Percentiles rank a stretch among this genome's conserved stretches.
These are phyloP conservation scores for Knoxia roxburghii DNA, from an alignment of 257 asterid species.

Conservation along the genomic window DNA sequence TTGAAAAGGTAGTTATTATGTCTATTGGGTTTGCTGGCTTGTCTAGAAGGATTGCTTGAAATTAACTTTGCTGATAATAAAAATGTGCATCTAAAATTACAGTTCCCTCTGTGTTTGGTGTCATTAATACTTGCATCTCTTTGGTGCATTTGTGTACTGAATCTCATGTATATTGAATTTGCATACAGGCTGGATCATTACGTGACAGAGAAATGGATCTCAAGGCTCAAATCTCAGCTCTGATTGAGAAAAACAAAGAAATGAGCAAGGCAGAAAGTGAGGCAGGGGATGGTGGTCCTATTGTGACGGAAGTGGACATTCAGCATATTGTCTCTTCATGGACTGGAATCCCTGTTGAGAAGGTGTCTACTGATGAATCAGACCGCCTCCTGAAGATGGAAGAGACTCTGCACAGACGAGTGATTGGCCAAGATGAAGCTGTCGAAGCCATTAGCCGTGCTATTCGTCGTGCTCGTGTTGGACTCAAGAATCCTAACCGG, in stretches of 20 bases:
- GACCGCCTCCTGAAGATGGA: conserved; percentile 96
- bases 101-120: background rate
- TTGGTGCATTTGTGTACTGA: background rate
- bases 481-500: conserved; percentile 49
- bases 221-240: conserved; percentile 79
- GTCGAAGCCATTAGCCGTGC: conserved; percentile 55
- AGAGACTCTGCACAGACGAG: conserved; percentile 66
- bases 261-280: conserved; percentile 87
- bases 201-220: conserved; percentile 98
- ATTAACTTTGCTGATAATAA: background rate
- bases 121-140: background rate
- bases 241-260: conserved; percentile 86
- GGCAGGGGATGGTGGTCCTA: conserved; percentile 77
- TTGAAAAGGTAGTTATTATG: conserved; percentile 16
- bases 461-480: conserved; percentile 63
- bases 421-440: conserved; percentile 63
- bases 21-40: background rate
- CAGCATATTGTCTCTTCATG: conserved; percentile 92
- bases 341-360: conserved; percentile 97
- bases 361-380: conserved; percentile 86
- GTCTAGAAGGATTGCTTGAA: background rate
- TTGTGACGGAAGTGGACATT: conserved; percentile 88
- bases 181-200: conserved; percentile 78
- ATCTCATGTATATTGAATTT: conserved; percentile 5
- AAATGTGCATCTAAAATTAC: background rate